Base-by-base conservation (phyloP, 2,329 filamentous ascomycete genomes). In the Penicillium hordei region DNA sequence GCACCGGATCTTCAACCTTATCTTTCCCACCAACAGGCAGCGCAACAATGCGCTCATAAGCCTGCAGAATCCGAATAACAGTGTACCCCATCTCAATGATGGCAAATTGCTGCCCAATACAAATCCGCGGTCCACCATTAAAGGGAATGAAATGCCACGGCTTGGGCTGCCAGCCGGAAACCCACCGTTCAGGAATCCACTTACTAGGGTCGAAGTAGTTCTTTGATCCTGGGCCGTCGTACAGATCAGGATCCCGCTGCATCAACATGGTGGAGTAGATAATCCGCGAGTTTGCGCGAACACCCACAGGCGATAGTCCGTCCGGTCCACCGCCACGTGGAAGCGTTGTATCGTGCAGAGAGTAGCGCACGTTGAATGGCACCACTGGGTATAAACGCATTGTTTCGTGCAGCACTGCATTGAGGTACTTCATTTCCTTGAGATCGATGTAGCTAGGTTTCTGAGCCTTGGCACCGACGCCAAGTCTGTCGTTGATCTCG, bases 361-460 rank as follows among this genome's bases (percentile, higher is more conserved):
- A 84, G 33, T 87, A 78, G 60, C 91, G 87, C 51, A 91, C 83
- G 75, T 94, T 94, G 79, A 89, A 89, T 1, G 91, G 90, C 1
- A 94, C 89, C 15, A 85, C 82, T 0, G 90, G 90, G 73, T 93
- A 91, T 12, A 93, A 75, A 15, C 91, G 86, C 58, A 93, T 82
- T 0, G 86, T 89, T 76, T 95, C 91, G 76, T 90, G 89, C 66
- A 95, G 82, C 49, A 89, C 77, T 66, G 87, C 76, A 46, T 76
- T 80, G 17, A 94, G 83, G 72, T 93, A 96, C 67, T 89, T 88
- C 91, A 96, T 96, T 63, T 82, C 82, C 79, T 96, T 96, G 58
- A 96, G 81, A 70, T 96, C 85, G 13, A 85, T 82, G 72, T 95
- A 96, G 0, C 88, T 91, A 0, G 73, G 75, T 50, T 73, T 76